Evolutionary conservation across 2,329 filamentous ascomycete genomes (phyloP).

Genomic region (Alternaria novae-zelandiae): DNA sequence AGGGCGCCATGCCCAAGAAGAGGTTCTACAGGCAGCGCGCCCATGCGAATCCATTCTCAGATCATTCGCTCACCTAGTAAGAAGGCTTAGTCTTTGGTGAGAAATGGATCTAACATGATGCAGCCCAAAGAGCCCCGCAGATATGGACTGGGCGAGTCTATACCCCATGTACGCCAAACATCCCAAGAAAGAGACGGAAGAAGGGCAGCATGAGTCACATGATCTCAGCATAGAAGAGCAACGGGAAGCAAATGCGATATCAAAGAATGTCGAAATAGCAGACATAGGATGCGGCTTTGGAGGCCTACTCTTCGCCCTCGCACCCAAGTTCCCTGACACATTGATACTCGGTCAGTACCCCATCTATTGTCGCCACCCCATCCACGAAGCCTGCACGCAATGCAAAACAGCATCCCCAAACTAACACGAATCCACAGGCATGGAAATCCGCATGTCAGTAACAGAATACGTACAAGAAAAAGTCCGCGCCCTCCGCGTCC

Average conservation of each 20-base stretch:
- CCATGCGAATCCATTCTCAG: constrained; percentile 97
- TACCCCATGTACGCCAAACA: constrained; percentile 72
- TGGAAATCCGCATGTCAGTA: constrained; percentile 92
- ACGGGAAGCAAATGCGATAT: constrained; percentile 47
- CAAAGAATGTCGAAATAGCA: constrained; percentile 82
- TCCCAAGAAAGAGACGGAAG: constrained; percentile 20
- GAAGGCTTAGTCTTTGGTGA: not conserved
- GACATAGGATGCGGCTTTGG: constrained; percentile 98
- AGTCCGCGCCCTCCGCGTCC: constrained; percentile 77
- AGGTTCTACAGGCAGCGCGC: constrained; percentile 96
- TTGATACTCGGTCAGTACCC: constrained; percentile 75
- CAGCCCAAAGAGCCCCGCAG: constrained; percentile 77
- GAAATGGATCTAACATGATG: constrained; percentile 18
- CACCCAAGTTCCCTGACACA: constrained; percentile 79
- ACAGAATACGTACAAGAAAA: constrained; percentile 89
- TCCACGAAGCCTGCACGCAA: no score
- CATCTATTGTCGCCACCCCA: not conserved
- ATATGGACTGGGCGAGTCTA: constrained; percentile 90
- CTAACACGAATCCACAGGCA: constrained; percentile 59
- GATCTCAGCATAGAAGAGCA: constrained; percentile 20
- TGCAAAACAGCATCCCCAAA: no score
- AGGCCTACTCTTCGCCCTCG: constrained; percentile 84
- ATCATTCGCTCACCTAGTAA: constrained; percentile 88
- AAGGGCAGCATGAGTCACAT: constrained; percentile 28
- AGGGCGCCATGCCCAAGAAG: constrained; percentile 80